Base-by-base conservation (phyloP, 1,284 basidiomycete species). In the Apiotrichum siamense region DNA sequence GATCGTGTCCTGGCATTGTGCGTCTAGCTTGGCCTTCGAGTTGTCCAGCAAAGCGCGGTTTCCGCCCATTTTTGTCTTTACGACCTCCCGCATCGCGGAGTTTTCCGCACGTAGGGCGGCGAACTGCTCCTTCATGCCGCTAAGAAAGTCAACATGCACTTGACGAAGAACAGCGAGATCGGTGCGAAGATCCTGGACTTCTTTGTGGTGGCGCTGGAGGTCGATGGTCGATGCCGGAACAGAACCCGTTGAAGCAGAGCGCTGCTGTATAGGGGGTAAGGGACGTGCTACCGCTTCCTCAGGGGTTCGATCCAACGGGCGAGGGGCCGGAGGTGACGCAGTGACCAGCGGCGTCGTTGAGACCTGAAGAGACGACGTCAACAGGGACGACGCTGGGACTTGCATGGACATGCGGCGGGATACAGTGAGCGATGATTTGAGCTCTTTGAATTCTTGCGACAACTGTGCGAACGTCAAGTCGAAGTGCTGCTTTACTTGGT, bases 401-500 rank as follows among this genome's bases (percentile, higher is more conserved):
- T 38, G 37, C 21, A 40, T 51, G 7, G 64, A 70, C 21, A 58
- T 47, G 47, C 73, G 71, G 65, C 26, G 70, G 70, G 47, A 93
- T 81, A 15, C 58, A 12, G 61, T 65, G 35, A 67, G 47, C n/a
- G 81, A 78, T 6, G 79, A 77, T 63, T 85, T 87, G 54, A 98
- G 80, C 49, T 97, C 94, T 61, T 92, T 91, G 69, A 98, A 81
- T 60, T 97, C 94, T 60, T 88, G 84, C 15, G 88, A 83, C n/a
- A 98, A 77, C 1, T 77, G 77, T 0, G 85, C 84, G 52, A 98
- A 88, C 59, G 93, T 90, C 4, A 83, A 69, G 67, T 97, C 94
- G 58, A 98, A 92, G 67, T 98, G 94, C 67, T 96, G 91, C 71
- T 96, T 97, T 70, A 98, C 94, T 73, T 98, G 94, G 73, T 97